A percentile compares a stretch with the other conserved stretches of the same genome.
Evolutionary conservation across 1,284 basidiomycete genomes (phyloP).

Genomic region (Microbotryum lychnidis-dioicae): DNA sequence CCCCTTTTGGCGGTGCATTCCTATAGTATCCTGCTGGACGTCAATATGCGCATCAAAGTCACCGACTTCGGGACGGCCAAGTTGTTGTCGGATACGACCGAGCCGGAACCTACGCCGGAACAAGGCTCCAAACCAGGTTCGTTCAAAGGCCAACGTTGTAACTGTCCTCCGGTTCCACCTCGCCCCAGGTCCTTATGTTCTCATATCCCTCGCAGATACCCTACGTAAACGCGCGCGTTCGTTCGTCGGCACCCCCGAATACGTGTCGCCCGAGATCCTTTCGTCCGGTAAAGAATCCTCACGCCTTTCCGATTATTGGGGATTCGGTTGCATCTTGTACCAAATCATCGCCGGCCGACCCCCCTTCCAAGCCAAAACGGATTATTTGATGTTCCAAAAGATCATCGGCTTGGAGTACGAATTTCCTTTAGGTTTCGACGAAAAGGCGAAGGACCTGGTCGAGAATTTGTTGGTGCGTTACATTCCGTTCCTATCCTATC

Average conservation of each 20-base stretch:
- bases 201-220: slow-evolving; percentile 28
- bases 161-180: too few relatives aligned
- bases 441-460: slow-evolving; percentile 44
- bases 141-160: too few relatives aligned
- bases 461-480: slow-evolving; percentile 42
- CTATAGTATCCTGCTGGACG: slow-evolving; percentile 65
- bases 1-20: slow-evolving; percentile 56
- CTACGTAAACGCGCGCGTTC: slow-evolving; percentile 43
- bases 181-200: not conserved
- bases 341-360: slow-evolving; percentile 49
- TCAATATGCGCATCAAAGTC: slow-evolving; percentile 77
- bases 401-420: slow-evolving; percentile 47
- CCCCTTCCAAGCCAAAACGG: slow-evolving; percentile 50
- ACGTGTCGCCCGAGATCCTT: slow-evolving; percentile 86
- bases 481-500: not conserved
- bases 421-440: slow-evolving; percentile 46
- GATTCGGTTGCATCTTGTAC: slow-evolving; percentile 50
- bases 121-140: not conserved
- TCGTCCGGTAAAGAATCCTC: slow-evolving; percentile 50
- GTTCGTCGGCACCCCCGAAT: slow-evolving; percentile 95
- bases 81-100: slow-evolving; percentile 42
- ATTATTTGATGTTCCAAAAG: slow-evolving; percentile 53
- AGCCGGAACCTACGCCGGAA: not conserved
- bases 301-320: slow-evolving; percentile 48
- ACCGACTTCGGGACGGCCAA: slow-evolving; percentile 97